Evolutionary conservation across 257 asterid species (phyloP), one percentile per base, ranked within the genome.

Genomic region (Salvia miltiorrhiza): DNA sequence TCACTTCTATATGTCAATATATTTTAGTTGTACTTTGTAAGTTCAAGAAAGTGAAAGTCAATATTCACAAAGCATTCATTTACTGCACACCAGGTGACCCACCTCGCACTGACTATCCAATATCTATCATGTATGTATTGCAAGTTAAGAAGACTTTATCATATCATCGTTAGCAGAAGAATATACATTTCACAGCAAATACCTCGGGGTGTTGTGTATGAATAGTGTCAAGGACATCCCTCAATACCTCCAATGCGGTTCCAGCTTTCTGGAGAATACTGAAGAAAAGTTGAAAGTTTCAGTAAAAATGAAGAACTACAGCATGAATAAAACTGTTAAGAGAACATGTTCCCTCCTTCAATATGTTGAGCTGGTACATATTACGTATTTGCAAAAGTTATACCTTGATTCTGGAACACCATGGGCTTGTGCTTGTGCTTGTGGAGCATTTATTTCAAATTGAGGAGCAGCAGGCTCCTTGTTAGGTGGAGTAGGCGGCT

Each of bases 191-290:
- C 43, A 54, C 19, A 64, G 72, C 37, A 30, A 67, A 58, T 88
- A 93, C 98, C 97, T 90, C 88, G 33, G 95, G 85, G 73, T 77
- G 81, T 74, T 83, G 95, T 62, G 83, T 67, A 76, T 89, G 89
- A 37, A 91, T 82, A 57, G 91, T 78, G 72, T 81, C 86, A 69
- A 94, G 95, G 55, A 94, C 99, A 53, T 94, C 99, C 80, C 87
- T 83, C 81, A 94, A 73, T 48, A 94, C 96, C 84, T 94, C 99
- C 76, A 91, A 61, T 12, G 97, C 91, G 41, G 96, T 85, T 66
- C 82, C 87, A 50, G 99, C 99, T 81, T 91, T 94, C 80, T 86
- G 84, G 71, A 94, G 84, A 78, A 89, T 81, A 80, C 99, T 93
- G 90, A 32, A 72, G 10, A 30, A 72, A 64, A 58, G 37, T 60